phyloP scores from a whole-genome alignment of 2,329 filamentous ascomycete genomes.

The Colletotrichum sp. region DNA sequence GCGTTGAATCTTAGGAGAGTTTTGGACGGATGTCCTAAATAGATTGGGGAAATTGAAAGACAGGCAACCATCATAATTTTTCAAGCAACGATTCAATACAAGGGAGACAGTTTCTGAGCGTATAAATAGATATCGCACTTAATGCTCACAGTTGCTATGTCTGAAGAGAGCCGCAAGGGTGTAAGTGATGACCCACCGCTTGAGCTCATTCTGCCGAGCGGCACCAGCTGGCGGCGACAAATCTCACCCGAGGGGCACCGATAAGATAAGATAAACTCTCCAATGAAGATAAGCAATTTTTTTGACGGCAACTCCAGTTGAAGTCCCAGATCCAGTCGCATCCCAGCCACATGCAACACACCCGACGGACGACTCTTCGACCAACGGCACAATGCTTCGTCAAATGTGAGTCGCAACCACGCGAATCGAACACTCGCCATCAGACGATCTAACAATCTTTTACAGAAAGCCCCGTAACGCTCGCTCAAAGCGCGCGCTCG shows the following conservation, averaged over 20 bases:
- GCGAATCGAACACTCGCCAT: not conserved
- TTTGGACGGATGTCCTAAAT: not conserved
- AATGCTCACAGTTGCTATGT: not conserved
- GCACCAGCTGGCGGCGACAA: not conserved
- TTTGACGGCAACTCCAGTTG: not conserved
- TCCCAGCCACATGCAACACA: constrained; percentile 17
- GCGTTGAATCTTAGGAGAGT: not conserved
- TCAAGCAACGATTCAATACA: not conserved
- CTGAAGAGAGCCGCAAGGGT: not conserved
- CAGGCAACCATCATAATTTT: rapidly evolving
- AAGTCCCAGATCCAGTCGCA: not conserved
- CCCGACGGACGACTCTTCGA: constrained; percentile 16
- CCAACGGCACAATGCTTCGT: constrained; percentile 46
- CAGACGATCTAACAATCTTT: not conserved
- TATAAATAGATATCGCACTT: rapidly evolving
- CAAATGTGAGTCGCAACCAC: constrained; percentile 45
- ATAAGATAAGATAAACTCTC: not conserved
- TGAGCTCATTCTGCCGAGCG: not conserved
- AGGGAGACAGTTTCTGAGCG: not conserved
- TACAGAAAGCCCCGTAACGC: constrained; percentile 69
- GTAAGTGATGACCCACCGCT: not conserved
- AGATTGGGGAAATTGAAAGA: not conserved
- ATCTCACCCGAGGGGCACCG: not conserved
- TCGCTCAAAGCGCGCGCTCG: constrained; percentile 92
- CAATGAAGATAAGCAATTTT: constrained; percentile 19